Conservation (phyloP, 2,329 filamentous ascomycete species). For the Xylaria sp. region DNA sequence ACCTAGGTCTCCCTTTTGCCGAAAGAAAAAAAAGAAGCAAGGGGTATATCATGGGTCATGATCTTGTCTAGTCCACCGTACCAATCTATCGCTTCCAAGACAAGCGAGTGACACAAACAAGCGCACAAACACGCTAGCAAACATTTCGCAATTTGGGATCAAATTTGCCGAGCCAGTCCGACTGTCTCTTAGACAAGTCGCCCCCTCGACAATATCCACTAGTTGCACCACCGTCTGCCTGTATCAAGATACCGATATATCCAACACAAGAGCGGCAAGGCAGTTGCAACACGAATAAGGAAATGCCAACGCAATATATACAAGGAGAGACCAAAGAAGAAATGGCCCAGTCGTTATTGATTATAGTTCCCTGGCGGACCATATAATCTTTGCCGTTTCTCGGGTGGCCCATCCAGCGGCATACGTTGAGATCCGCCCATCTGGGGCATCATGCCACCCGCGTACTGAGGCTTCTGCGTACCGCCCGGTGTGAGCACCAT, state of each 20-base stretch:
- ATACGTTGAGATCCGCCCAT: constrained; percentile 50
- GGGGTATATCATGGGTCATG: constrained; percentile 35
- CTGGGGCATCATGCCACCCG: constrained; percentile 55
- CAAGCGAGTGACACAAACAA: constrained; percentile 15
- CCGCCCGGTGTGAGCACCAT: constrained; percentile 56
- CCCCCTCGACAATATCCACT: constrained; percentile 22
- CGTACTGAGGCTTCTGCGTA: constrained; percentile 52
- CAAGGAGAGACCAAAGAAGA: constrained; percentile 40
- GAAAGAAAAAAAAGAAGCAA: constrained; percentile 24
- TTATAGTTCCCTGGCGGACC: constrained; percentile 57
- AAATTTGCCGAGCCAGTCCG: background rate
- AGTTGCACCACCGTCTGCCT: constrained; percentile 3
- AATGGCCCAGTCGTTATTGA: constrained; percentile 44
- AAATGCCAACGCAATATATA: constrained; percentile 45
- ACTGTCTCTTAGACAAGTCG: background rate
- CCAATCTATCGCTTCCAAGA: constrained; percentile 30
- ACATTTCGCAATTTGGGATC: constrained; percentile 22
- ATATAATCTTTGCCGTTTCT: constrained; percentile 66
- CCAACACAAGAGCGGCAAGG: constrained; percentile 10
- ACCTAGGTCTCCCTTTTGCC: constrained; percentile 11
- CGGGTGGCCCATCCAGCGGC: constrained; percentile 56
- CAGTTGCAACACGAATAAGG: constrained; percentile 17
- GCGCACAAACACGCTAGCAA: constrained; percentile 6
- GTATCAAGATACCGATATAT: constrained; percentile 21
- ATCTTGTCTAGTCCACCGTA: constrained; percentile 30